Evolutionary conservation across 2,329 filamentous ascomycete genomes (phyloP), one percentile per base, ranked within the genome.

Genomic region (Fusarium foetens): DNA sequence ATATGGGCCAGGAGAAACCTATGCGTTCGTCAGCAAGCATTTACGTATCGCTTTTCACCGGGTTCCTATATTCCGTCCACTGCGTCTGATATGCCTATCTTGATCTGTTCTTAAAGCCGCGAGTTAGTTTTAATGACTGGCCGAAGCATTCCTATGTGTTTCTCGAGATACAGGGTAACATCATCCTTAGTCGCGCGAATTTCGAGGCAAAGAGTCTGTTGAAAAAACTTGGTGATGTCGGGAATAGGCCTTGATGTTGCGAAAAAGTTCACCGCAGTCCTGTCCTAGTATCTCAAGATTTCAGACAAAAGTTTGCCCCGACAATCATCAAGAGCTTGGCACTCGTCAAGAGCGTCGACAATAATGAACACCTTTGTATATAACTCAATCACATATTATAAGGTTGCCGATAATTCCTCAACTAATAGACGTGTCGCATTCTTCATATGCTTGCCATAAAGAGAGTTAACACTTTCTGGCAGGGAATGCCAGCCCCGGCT

Each of bases 221-320:
- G 4, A 23, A 76, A 78, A 6, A 8, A 9, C 0, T n/a, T 12
- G 2, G 16, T 9, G 16, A 78, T 73, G 0, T 74, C 62, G 1
- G 70, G 68, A n/a, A 75, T 76, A 6, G 11, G 25, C n/a, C 76
- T 67, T 1, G 71, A 80, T 0, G 77, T 80, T 12, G 66, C 70
- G 19, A 78, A 71, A 13, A 75, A 2, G 13, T 69, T 61, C 7
- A 42, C 1, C 1, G 3, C 8, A 19, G 5, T 10, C 10, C 17
- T 36, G 39, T 1, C 9, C 8, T 73, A 59, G 0, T 76, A 38
- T 3, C 33, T 17, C 4, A 66, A 42, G 4, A 76, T 16, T 2
- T 38, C 14, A 1, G 17, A 35, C 1, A 75, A 33, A 12, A 78
- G 36, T 12, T 3, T 4, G 2, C 5, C 36, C 1, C 23, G 31